phyloP scores from a whole-genome alignment of 139 green algal species.

The Picochlorum sp. region DNA sequence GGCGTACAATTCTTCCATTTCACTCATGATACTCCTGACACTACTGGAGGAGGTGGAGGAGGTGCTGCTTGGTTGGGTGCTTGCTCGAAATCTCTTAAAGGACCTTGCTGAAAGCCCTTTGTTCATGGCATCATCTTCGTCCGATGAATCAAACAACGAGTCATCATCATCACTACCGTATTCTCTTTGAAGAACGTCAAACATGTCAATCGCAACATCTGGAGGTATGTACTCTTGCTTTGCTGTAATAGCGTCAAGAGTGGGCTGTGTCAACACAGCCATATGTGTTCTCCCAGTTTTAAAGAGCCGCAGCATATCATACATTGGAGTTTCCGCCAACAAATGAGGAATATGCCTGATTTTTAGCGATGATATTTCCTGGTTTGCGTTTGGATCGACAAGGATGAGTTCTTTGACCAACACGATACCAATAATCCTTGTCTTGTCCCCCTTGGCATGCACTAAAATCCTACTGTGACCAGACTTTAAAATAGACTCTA shows the following conservation, averaged over 20 bases:
- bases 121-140: too few species aligned
- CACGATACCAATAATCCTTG: conserved; percentile 58
- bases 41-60: background rate
- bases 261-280: conserved; percentile 62
- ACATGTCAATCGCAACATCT: conserved; percentile 5
- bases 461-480: conserved; percentile 76
- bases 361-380: conserved; percentile 19
- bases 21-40: background rate
- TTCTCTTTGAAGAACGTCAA: conserved; percentile 1
- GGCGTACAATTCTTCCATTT: background rate
- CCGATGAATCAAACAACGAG: too few species aligned
- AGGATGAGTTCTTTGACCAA: conserved; percentile 79
- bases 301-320: conserved; percentile 90
- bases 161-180: too few species aligned
- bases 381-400: conserved; percentile 20
- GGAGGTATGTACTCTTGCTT: background rate
- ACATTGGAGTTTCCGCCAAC: conserved; percentile 50
- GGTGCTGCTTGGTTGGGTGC: background rate
- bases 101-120: background rate
- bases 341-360: conserved; percentile 38
- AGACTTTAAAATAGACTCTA: conserved; percentile 56
- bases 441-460: conserved; percentile 38
- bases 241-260: background rate
- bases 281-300: conserved; percentile 81
- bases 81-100: too few species aligned